phyloP scores from a whole-genome alignment of 805 yeast genomes.

The Cyberlindnera mycetangii region DNA sequence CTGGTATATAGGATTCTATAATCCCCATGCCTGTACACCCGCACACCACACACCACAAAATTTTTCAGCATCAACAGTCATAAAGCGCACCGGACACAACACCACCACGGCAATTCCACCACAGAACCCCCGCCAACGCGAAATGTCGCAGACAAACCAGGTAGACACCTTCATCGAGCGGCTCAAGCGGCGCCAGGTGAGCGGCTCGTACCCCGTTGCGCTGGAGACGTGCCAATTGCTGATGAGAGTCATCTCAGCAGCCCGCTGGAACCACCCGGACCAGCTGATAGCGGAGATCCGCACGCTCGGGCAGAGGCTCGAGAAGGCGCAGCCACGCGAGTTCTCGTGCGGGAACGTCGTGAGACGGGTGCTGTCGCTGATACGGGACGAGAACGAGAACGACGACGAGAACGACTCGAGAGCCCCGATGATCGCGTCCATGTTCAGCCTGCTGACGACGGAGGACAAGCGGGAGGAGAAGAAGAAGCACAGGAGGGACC shows the following conservation, averaged over 20 bases:
- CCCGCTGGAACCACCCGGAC: conserved; percentile 79
- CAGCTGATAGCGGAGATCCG: conserved; percentile 73
- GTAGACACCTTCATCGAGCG: conserved; percentile 42
- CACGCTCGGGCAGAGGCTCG: conserved; percentile 64
- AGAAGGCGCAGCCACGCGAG: conserved; percentile 84
- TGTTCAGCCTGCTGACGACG: conserved; percentile 82
- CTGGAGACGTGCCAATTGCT: conserved; percentile 82
- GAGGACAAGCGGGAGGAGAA: conserved; percentile 14
- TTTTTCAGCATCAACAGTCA: too few relatives aligned
- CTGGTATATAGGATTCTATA: too few relatives aligned
- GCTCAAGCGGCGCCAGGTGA: conserved; percentile 80
- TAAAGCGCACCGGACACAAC: too few relatives aligned
- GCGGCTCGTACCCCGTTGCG: conserved; percentile 81
- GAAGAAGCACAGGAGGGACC: conserved; percentile 22
- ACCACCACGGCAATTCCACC: too few relatives aligned
- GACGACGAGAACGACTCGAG: conserved; percentile 31
- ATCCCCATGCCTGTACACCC: too few relatives aligned
- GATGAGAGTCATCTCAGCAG: conserved; percentile 84
- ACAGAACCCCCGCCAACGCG: too few relatives aligned
- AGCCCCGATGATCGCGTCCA: conserved; percentile 66
- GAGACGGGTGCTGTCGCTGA: conserved; percentile 79
- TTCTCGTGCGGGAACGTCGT: conserved; percentile 88
- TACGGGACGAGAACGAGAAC: conserved; percentile 79
- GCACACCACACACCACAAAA: too few relatives aligned
- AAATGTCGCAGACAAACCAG: conserved; percentile 27